These are phyloP conservation scores for Pythium oligandrum DNA, from an alignment of 352 stramenopile genomes.

Conservation along the genomic window DNA sequence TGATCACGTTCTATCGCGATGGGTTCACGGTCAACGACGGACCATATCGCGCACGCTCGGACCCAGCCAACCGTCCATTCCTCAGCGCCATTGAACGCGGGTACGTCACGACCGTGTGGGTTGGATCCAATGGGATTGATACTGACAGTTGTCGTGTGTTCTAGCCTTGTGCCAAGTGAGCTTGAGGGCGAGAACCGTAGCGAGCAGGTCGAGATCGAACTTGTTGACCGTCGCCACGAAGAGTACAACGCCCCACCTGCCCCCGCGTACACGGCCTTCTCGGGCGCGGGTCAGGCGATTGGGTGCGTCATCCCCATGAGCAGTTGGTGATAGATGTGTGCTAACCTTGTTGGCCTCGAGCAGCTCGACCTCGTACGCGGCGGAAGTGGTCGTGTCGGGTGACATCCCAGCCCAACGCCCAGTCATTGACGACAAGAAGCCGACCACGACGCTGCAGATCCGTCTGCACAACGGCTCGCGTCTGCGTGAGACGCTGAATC, in stretches of 20 bases:
- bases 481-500: slow-evolving; percentile 81
- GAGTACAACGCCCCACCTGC: slow-evolving; percentile 64
- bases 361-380: slow-evolving; percentile 34
- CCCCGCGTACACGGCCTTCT: slow-evolving; percentile 86
- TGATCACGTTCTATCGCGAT: slow-evolving; percentile 84
- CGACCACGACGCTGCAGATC: slow-evolving; percentile 86
- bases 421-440: slow-evolving; percentile 81
- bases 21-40: slow-evolving; percentile 84
- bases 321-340: not conserved
- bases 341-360: not conserved
- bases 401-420: slow-evolving; percentile 35
- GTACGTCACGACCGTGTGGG: slow-evolving; percentile 11
- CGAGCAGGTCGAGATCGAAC: slow-evolving; percentile 73
- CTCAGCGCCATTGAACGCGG: slow-evolving; percentile 76
- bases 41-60: slow-evolving; percentile 61
- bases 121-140: not conserved
- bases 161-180: slow-evolving; percentile 64
- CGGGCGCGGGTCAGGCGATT: slow-evolving; percentile 66
- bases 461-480: slow-evolving; percentile 80
- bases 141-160: slow-evolving; percentile 2
- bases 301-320: slow-evolving; percentile 3
- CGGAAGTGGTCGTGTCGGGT: slow-evolving; percentile 42
- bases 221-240: slow-evolving; percentile 84
- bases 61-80: slow-evolving; percentile 71
- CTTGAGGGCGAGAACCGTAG: slow-evolving; percentile 63